phyloP scores from a whole-genome alignment of 768 basidiomycete genomes.

The Pseudohyphozyma bogoriensis region DNA sequence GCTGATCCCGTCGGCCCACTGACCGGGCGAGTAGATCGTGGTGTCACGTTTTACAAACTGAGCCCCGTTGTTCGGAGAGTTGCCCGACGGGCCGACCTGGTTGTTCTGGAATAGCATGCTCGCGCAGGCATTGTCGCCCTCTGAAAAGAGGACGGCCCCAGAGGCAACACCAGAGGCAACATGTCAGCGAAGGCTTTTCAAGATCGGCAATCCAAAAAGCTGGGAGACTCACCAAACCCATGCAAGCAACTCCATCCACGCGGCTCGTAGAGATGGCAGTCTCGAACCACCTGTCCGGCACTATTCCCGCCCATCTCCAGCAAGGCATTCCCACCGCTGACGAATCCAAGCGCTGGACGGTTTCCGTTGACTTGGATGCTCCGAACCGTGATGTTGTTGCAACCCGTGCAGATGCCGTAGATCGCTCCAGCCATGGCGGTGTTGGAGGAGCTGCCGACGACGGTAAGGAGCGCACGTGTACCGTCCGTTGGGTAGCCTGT shows the following conservation, averaged over 20 bases:
- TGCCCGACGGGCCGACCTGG: constrained; percentile 28
- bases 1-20: constrained; percentile 34
- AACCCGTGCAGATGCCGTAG: constrained; percentile 18
- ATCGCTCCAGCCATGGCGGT: no score
- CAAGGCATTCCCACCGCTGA: constrained; percentile 5
- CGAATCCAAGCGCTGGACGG: constrained; percentile 2
- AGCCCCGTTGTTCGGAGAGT: constrained; percentile 20
- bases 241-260: constrained; percentile 29
- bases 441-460: constrained; percentile 21
- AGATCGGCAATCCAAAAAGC: no score
- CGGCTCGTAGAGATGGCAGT: constrained; percentile 19
- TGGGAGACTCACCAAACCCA: background rate
- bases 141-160: constrained; percentile 35
- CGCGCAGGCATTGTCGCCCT: constrained; percentile 24
- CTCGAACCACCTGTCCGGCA: no score
- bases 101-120: constrained; percentile 30
- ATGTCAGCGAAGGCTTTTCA: no score
- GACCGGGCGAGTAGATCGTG: background rate
- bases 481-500: constrained; percentile 27
- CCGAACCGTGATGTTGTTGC: constrained; percentile 10
- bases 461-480: constrained; percentile 27
- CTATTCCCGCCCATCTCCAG: constrained; percentile 27
- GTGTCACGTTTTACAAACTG: constrained; percentile 23
- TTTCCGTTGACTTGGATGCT: constrained; percentile 28
- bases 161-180: no score